phyloP scores from a whole-genome alignment of 108 stramenopile species.

The Pseudonitzschia delicatissima region DNA sequence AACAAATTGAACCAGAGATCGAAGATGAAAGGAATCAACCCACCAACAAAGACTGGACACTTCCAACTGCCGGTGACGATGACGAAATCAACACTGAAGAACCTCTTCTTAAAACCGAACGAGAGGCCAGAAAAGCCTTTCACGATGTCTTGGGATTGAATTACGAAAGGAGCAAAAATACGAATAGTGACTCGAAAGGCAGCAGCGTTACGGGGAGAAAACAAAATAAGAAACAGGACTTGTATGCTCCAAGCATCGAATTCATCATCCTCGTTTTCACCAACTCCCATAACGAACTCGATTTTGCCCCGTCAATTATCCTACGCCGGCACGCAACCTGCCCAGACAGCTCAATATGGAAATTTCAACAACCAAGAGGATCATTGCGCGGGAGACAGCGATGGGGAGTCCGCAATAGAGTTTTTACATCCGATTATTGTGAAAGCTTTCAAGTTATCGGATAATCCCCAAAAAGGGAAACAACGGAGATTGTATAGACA shows the following conservation, averaged over 20 bases:
- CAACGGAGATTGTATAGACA: slow-evolving; percentile 60
- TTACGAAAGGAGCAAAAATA: not conserved
- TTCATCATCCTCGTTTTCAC: not conserved
- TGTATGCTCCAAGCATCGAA: not conserved
- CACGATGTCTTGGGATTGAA: slow-evolving; percentile 28
- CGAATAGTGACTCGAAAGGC: not conserved
- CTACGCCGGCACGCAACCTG: slow-evolving; percentile 66
- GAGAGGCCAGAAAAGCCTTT: slow-evolving; percentile 14
- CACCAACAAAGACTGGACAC: slow-evolving; percentile 14
- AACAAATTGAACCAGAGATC: not conserved
- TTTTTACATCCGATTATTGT: not conserved
- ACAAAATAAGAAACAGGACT: too few relatives aligned
- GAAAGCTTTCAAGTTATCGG: not conserved
- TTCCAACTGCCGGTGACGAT: not conserved
- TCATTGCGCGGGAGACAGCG: slow-evolving; percentile 10
- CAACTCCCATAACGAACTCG: slow-evolving; percentile 15
- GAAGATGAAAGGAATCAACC: not conserved
- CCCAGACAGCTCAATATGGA: slow-evolving; percentile 45
- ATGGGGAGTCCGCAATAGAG: slow-evolving; percentile 12
- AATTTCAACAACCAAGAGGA: slow-evolving; percentile 15
- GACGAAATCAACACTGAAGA: slow-evolving; percentile 6
- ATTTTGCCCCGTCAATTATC: slow-evolving; percentile 49
- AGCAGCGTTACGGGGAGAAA: not conserved
- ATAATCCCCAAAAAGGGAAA: slow-evolving; percentile 20
- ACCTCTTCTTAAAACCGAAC: slow-evolving; percentile 8